phyloP scores from a whole-genome alignment of 352 stramenopile species.

The Phytophthora quininea region DNA sequence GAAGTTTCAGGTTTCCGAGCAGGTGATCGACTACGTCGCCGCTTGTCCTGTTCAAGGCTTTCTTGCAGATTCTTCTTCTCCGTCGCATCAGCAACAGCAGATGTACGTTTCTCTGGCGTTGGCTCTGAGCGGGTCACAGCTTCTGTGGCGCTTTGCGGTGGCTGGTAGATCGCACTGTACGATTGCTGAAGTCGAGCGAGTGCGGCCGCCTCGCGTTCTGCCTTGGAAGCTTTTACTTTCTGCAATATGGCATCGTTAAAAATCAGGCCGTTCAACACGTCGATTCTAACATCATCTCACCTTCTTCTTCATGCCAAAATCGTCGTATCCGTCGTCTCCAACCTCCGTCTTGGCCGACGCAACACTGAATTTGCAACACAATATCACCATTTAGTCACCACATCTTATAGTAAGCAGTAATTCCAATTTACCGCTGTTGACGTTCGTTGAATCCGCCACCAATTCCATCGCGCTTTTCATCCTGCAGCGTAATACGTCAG shows the following conservation, averaged over 20 bases:
- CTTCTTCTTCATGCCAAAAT: constrained; percentile 88
- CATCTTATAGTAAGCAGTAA: not conserved
- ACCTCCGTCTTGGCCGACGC: constrained; percentile 80
- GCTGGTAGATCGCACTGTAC: constrained; percentile 74
- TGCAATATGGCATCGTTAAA: constrained; percentile 16
- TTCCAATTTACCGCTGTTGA: constrained; percentile 62
- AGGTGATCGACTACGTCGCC: constrained; percentile 31
- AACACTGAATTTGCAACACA: constrained; percentile 36
- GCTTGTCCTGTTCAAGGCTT: constrained; percentile 13
- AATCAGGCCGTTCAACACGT: not conserved
- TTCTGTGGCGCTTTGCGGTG: constrained; percentile 24
- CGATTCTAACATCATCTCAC: constrained; percentile 22
- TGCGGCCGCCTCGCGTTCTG: constrained; percentile 81
- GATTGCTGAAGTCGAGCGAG: constrained; percentile 80
- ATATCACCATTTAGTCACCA: constrained; percentile 1
- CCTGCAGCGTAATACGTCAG: constrained; percentile 34
- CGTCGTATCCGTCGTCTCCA: constrained; percentile 86
- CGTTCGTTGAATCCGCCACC: constrained; percentile 87
- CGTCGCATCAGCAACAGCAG: not conserved
- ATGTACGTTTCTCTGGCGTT: constrained; percentile 10
- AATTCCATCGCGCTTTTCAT: constrained; percentile 79
- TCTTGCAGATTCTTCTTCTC: no score
- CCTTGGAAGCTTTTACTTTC: constrained; percentile 73
- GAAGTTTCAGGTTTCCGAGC: constrained; percentile 11
- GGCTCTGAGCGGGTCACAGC: constrained; percentile 5